phyloP scores from a whole-genome alignment of 148 eudicot species.

The Nyssa sinensis region DNA sequence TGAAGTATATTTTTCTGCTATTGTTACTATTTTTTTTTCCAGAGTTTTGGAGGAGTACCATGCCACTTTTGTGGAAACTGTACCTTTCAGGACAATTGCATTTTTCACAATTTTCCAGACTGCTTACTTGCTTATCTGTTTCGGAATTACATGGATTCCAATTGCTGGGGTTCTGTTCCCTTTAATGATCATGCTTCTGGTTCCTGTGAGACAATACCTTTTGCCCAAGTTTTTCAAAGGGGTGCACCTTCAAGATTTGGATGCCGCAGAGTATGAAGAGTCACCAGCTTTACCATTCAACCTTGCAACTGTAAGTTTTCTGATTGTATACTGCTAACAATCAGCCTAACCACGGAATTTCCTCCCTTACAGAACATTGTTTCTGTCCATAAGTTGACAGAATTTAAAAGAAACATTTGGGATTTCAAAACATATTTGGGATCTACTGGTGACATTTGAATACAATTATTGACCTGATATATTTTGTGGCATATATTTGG shows the following conservation, averaged over 20 bases:
- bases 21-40: background rate
- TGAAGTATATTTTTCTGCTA: background rate
- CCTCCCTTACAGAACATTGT: no score
- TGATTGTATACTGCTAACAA: background rate
- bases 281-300: constrained; percentile 68
- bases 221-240: constrained; percentile 82
- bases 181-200: constrained; percentile 77
- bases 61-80: constrained; percentile 83
- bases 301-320: constrained; percentile 43
- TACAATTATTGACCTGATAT: background rate
- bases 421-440: background rate
- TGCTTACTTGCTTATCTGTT: constrained; percentile 61
- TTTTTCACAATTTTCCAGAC: constrained; percentile 74
- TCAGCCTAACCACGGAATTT: background rate
- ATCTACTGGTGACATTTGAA: background rate
- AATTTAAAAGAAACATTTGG: background rate
- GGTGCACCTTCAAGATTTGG: constrained; percentile 78
- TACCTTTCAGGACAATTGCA: constrained; percentile 78
- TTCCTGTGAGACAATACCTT: constrained; percentile 80
- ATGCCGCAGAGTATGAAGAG: constrained; percentile 86
- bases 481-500: no score
- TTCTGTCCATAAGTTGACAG: background rate
- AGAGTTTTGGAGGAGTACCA: constrained; percentile 90
- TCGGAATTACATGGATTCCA: constrained; percentile 89
- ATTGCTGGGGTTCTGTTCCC: constrained; percentile 84